These are phyloP conservation scores for Curvularia verruculosa DNA, from an alignment of 2,329 filamentous ascomycete species.

Conservation along the genomic window DNA sequence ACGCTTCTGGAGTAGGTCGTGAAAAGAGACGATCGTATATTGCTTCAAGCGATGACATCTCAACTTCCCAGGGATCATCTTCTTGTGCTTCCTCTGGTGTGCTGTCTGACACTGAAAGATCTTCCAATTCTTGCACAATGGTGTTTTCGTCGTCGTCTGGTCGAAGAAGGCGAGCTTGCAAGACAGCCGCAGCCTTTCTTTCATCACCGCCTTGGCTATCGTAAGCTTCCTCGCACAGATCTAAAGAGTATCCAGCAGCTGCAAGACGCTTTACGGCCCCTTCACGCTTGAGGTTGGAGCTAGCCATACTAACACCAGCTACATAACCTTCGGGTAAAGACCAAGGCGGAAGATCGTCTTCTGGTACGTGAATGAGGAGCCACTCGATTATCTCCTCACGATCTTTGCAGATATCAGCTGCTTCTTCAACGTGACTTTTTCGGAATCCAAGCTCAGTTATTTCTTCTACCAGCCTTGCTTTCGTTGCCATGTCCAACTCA, in stretches of 20 bases:
- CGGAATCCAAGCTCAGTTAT: conserved; percentile 83
- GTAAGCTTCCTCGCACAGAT: conserved; percentile 80
- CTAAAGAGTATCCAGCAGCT: conserved; percentile 80
- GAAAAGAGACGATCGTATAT: conserved; percentile 74
- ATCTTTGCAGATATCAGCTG: conserved; percentile 84
- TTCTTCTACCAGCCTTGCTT: conserved; percentile 70
- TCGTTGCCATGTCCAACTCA: conserved; percentile 64
- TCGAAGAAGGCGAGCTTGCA: conserved; percentile 72
- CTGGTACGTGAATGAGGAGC: conserved; percentile 94
- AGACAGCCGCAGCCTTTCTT: conserved; percentile 73
- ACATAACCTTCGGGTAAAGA: conserved; percentile 90
- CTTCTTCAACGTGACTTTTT: conserved; percentile 87
- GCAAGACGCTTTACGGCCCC: conserved; percentile 81
- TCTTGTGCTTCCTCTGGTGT: conserved; percentile 52
- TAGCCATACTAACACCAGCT: conserved; percentile 85
- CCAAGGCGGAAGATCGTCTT: conserved; percentile 94
- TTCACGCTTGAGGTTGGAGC: conserved; percentile 80
- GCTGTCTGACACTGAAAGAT: conserved; percentile 44
- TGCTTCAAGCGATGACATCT: conserved; percentile 80
- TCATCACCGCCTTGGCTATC: conserved; percentile 76
- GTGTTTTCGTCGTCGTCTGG: conserved; percentile 40
- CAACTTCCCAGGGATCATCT: conserved; percentile 77
- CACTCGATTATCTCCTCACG: conserved; percentile 92
- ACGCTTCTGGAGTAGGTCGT: conserved; percentile 66
- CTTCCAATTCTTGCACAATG: conserved; percentile 41